Base-by-base conservation (phyloP, 2,329 filamentous ascomycete species). In the Aspergillus sp. region DNA sequence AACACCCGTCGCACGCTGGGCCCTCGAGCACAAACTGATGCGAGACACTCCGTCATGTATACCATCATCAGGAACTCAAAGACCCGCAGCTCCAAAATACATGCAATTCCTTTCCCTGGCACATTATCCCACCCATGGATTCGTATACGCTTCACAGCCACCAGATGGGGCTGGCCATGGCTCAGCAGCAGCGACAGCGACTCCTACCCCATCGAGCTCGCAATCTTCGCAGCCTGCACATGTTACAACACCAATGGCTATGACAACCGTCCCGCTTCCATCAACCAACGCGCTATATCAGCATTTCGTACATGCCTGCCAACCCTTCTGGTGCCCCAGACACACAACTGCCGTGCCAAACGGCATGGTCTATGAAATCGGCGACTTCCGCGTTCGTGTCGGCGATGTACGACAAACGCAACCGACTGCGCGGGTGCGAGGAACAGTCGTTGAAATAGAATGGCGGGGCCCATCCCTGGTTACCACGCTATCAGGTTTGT, bases 361-460 rank as follows among this genome's bases (percentile, higher is more conserved):
- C 5, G 75, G 75, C n/a, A 62, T 69, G 4, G 70, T 72, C 49
- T 79, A 76, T 50, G 76, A 78, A 37, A 64, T 78, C 5, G 75
- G 71, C 7, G 76, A 78, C 51, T 79, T 78, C 62, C 70, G 74
- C 6, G 69, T 79, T 12, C 70, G 77, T 2, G 52, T 79, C 9
- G 77, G 76, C 12, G 77, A 79, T 37, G 71, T 79, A 54, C 70
- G 74, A 4, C 76, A 78, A 63, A 75, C 70, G 34, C 68, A 68
- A 39, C 75, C 75, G 13, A 65, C 64, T 22, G 72, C 63, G 8
- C 65, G 75, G 17, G 60, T 71, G 9, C 73, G 75, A n/a, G 77
- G 77, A 0, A 74, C 74, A 2, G 68, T 78, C n/a, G 69, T 78
- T n/a, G 76, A 79, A 61, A 71, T 79, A 33, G 75, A 77, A 57